Evolutionary conservation across 2,329 filamentous ascomycete genomes (phyloP), one percentile per base, ranked within the genome.

Genomic region (Onygenales sp.): DNA sequence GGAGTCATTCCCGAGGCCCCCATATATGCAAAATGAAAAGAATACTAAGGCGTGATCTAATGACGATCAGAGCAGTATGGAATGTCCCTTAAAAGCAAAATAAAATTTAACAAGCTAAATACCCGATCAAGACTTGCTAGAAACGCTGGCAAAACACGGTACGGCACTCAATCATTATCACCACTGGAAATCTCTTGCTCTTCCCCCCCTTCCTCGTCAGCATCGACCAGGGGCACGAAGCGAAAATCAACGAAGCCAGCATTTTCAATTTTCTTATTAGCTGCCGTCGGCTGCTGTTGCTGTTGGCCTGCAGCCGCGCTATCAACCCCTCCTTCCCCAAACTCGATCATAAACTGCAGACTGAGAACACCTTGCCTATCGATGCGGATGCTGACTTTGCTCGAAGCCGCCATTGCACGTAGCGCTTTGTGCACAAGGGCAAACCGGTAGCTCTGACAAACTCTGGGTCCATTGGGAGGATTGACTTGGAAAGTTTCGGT

Each of bases 281-380:
- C 61, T 27, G 60, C 56, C 32, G 55, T 27, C 3, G 21, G 21
- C 21, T 27, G 21, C 21, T 27, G 21, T 27, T 27, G 32, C 44
- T 58, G 59, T 5, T 33, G 47, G n/a, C 48, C 40, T 33, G 56
- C 59, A 46, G 63, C 59, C 17, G 59, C 52, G 13, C 59, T 59
- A 21, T 60, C 62, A 42, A 51, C 52, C 43, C 58, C 55, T 43
- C 80, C 79, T 6, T 80, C 80, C 57, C 93, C 88, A 42, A 91
- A 77, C 65, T 96, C 89, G 13, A 98, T 85, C 86, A 98, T 93
- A 63, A 97, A 96, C 65, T 98, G 93, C 67, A 97, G 73, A 69
- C 88, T 96, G 58, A 98, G 70, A 33, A 98, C 92, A 0, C 93
- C 92, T 66, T 95, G 88, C 2, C 81, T 78, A 69, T 98, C 93